Evolutionary conservation across 495 filamentous ascomycete genomes (phyloP).

Genomic region (Xylaria grammica): DNA sequence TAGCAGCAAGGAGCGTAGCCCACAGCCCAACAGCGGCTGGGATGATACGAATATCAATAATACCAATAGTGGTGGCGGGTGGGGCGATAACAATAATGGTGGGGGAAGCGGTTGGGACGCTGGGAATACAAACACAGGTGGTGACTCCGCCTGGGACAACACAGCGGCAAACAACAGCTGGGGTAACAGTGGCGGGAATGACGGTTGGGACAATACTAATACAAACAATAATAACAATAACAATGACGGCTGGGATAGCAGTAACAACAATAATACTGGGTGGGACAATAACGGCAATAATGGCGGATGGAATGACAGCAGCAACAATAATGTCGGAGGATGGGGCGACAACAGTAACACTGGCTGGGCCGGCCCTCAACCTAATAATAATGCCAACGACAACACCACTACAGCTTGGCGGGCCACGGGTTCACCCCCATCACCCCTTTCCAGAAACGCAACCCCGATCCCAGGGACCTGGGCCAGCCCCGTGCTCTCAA

Average conservation of each 20-base stretch:
- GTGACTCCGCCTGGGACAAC: conserved; percentile 10
- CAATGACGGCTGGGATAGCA: conserved; percentile 9
- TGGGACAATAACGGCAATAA: not conserved
- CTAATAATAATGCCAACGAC: not conserved
- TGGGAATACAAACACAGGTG: conserved; percentile 8
- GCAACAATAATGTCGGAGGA: conserved; percentile 3
- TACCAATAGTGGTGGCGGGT: not conserved
- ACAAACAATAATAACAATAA: conserved; percentile 22
- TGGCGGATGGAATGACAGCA: conserved; percentile 2
- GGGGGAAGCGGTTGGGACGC: conserved; percentile 7
- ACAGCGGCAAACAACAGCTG: conserved; percentile 17
- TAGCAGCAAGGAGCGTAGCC: conserved; percentile 24
- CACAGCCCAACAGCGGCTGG: conserved; percentile 1
- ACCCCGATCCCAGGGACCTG: conserved; percentile 20
- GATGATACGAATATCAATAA: conserved; percentile 16
- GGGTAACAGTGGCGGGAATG: not conserved
- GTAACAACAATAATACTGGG: conserved; percentile 20
- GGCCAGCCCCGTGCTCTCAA: conserved; percentile 16
- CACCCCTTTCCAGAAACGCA: not conserved
- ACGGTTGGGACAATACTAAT: conserved; percentile 9
- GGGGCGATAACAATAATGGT: conserved; percentile 5
- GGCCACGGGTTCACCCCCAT: not conserved
- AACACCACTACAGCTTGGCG: not conserved
- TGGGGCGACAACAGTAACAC: conserved; percentile 8
- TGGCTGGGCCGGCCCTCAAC: not conserved